Evolutionary conservation across 1,284 basidiomycete species (phyloP).

Genomic region (Ceratobasidium sp.): DNA sequence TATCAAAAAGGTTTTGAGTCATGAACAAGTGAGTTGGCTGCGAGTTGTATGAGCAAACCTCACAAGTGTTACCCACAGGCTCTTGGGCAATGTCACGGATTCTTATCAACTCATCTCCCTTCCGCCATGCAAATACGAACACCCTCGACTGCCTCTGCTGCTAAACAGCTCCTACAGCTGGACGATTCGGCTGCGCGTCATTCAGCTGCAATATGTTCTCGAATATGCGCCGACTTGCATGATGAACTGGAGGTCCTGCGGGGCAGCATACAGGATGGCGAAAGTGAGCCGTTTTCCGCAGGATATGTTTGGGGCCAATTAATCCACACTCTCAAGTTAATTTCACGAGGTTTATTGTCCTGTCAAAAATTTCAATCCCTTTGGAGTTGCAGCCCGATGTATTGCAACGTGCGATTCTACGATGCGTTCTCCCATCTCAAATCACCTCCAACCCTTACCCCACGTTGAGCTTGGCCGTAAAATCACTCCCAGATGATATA

Average conservation of each 20-base stretch:
- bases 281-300: constrained; percentile 35
- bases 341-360: constrained; percentile 43
- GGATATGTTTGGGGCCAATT: not conserved
- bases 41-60: not conserved
- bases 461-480: constrained; percentile 8
- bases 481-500: constrained; percentile 8
- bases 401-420: constrained; percentile 35
- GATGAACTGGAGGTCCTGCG: constrained; percentile 39
- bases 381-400: not conserved
- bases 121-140: constrained; percentile 35
- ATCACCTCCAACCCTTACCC: not conserved
- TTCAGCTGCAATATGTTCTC: constrained; percentile 45
- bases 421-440: constrained; percentile 27
- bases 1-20: constrained; percentile 43
- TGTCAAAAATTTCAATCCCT: constrained; percentile 33
- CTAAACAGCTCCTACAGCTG: constrained; percentile 41
- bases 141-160: constrained; percentile 46
- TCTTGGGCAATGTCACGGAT: constrained; percentile 46
- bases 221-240: constrained; percentile 43
- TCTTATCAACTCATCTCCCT: constrained; percentile 40
- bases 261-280: constrained; percentile 44
- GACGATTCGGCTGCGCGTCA: constrained; percentile 19
- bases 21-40: constrained; percentile 45
- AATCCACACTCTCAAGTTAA: constrained; percentile 37
- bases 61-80: constrained; percentile 28